These are phyloP conservation scores for Bromus sterilis DNA, from an alignment of 176 grass and related monocot genomes.

Conservation along the genomic window DNA sequence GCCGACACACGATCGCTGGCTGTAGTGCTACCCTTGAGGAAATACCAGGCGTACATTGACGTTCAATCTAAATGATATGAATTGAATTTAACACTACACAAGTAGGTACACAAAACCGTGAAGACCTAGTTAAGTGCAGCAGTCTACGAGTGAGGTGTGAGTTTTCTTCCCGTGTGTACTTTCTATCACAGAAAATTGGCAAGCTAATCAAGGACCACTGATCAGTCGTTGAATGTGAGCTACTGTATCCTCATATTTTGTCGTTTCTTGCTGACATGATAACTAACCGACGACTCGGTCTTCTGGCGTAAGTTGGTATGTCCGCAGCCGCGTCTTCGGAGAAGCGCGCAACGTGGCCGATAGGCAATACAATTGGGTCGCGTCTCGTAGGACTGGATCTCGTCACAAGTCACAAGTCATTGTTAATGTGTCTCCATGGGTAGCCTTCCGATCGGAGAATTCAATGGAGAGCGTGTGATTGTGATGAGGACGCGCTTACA, in stretches of 20 bases:
- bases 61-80: too few species aligned
- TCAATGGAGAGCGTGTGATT: neutral
- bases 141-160: too few species aligned
- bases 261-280: neutral
- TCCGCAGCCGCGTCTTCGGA: neutral
- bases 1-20: too few species aligned
- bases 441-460: neutral
- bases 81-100: too few species aligned
- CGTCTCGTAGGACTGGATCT: neutral
- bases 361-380: neutral
- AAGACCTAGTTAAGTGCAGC: too few species aligned
- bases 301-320: neutral
- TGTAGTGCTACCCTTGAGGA: too few species aligned
- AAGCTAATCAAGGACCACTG: too few species aligned
- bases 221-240: too few species aligned
- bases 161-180: too few species aligned
- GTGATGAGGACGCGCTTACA: neutral
- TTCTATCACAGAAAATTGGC: too few species aligned
- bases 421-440: neutral
- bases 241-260: neutral
- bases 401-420: neutral
- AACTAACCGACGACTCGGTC: neutral
- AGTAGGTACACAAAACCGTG: too few species aligned
- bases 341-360: neutral
- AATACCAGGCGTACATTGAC: too few species aligned